These are phyloP conservation scores for Elasticomyces elasticus DNA, from an alignment of 495 filamentous ascomycete genomes.

Conservation along the genomic window DNA sequence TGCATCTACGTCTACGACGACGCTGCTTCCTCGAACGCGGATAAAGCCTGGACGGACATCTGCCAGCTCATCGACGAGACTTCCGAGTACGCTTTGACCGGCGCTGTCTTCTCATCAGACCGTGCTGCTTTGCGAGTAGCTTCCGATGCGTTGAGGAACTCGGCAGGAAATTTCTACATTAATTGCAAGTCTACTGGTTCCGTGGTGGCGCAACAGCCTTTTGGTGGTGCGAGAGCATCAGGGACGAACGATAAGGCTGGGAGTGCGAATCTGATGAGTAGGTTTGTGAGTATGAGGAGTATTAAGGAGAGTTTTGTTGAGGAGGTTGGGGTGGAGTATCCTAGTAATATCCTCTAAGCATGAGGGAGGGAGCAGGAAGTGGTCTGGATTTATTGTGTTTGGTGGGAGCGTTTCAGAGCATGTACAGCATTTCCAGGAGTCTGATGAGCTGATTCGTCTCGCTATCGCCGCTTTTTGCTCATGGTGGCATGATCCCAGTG, in stretches of 20 bases:
- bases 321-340: constrained; percentile 31
- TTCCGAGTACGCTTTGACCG: constrained; percentile 34
- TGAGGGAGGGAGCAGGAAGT: not conserved
- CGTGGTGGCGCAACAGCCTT: constrained; percentile 37
- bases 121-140: constrained; percentile 29
- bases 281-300: constrained; percentile 35
- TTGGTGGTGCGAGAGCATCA: constrained; percentile 33
- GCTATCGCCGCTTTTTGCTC: not conserved
- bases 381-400: too few species aligned
- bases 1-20: constrained; percentile 53
- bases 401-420: too few species aligned
- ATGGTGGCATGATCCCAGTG: too few species aligned
- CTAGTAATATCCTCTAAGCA: constrained; percentile 4
- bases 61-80: constrained; percentile 31
- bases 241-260: constrained; percentile 39
- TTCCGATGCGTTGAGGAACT: constrained; percentile 32
- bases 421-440: too few species aligned
- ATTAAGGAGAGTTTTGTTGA: constrained; percentile 36
- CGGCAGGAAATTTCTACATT: constrained; percentile 37
- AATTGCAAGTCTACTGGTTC: constrained; percentile 36
- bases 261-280: constrained; percentile 29
- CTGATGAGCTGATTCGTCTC: not conserved
- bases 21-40: constrained; percentile 24
- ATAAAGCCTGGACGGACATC: constrained; percentile 23
- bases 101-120: constrained; percentile 34